These are phyloP conservation scores for Carex arenaria DNA, from an alignment of 202 grass and related monocot species.

Conservation along the genomic window DNA sequence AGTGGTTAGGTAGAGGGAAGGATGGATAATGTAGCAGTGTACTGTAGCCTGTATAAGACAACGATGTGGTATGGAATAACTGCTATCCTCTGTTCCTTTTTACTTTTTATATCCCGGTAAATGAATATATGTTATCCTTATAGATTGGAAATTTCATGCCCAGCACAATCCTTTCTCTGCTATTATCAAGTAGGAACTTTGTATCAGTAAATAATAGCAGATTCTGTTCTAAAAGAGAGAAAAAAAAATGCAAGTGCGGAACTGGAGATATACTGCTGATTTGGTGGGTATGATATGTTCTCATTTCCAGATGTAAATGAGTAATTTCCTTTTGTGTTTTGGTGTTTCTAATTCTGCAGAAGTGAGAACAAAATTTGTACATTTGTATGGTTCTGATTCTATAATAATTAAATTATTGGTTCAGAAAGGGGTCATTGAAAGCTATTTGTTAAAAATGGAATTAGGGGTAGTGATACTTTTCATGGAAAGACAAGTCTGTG, in stretches of 20 bases:
- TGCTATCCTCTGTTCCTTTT: background rate
- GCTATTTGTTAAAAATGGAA: background rate
- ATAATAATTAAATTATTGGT: background rate
- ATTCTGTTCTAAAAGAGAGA: background rate
- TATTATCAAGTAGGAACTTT: background rate
- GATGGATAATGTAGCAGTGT: slow-evolving; percentile 8
- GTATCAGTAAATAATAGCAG: background rate
- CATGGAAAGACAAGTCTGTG: slow-evolving; percentile 15
- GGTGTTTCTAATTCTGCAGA: background rate
- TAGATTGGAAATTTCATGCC: background rate
- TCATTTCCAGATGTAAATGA: background rate
- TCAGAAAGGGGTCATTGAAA: slow-evolving; percentile 1
- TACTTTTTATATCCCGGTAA: background rate
- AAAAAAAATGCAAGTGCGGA: background rate
- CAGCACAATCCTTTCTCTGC: background rate
- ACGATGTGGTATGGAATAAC: background rate
- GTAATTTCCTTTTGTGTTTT: background rate
- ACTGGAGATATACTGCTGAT: background rate
- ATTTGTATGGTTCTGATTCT: slow-evolving; percentile 11
- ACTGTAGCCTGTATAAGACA: background rate
- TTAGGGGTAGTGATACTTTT: slow-evolving; percentile 3
- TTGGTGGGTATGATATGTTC: background rate
- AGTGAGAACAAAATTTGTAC: background rate
- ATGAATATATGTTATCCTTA: background rate
- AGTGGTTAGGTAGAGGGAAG: background rate